These are phyloP conservation scores for Daldinia decipiens DNA, from an alignment of 495 filamentous ascomycete genomes.

Conservation along the genomic window DNA sequence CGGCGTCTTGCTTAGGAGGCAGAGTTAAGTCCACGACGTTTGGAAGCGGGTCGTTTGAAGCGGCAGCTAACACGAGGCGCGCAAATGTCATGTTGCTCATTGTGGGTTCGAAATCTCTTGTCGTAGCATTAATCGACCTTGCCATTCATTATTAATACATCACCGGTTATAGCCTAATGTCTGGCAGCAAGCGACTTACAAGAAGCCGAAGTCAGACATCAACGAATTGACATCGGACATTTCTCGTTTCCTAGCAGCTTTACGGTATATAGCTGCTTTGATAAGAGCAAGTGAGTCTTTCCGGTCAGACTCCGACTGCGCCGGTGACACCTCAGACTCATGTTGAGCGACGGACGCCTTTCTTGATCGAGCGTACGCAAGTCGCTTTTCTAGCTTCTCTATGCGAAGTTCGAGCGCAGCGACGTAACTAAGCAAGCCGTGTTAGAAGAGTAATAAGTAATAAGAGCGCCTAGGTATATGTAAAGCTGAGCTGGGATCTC, in stretches of 20 bases:
- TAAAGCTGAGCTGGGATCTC: constrained; percentile 21
- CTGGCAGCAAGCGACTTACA: constrained; percentile 60
- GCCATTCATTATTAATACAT: constrained; percentile 20
- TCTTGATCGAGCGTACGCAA: constrained; percentile 68
- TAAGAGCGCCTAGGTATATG: constrained; percentile 7
- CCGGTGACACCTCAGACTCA: constrained; percentile 55
- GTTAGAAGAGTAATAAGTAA: constrained; percentile 6
- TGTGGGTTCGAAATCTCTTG: constrained; percentile 89
- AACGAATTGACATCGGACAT: constrained; percentile 81
- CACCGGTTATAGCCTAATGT: neutral
- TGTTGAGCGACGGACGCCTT: constrained; percentile 65
- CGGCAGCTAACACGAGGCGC: constrained; percentile 78
- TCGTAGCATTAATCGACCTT: constrained; percentile 90
- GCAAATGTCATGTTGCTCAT: constrained; percentile 87
- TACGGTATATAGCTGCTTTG: constrained; percentile 67
- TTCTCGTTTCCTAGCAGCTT: constrained; percentile 68
- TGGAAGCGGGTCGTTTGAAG: constrained; percentile 71
- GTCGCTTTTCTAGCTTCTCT: constrained; percentile 81
- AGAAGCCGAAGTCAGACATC: constrained; percentile 82
- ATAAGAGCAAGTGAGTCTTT: constrained; percentile 69
- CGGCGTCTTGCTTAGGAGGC: constrained; percentile 72
- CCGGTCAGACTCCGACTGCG: constrained; percentile 55
- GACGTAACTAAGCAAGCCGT: constrained; percentile 72
- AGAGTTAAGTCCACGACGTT: constrained; percentile 64
- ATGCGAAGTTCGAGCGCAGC: constrained; percentile 88